Evolutionary conservation across 2,329 filamentous ascomycete genomes (phyloP), one percentile per base, ranked within the genome.

Genomic region (Cylindrodendrum hubeiense): DNA sequence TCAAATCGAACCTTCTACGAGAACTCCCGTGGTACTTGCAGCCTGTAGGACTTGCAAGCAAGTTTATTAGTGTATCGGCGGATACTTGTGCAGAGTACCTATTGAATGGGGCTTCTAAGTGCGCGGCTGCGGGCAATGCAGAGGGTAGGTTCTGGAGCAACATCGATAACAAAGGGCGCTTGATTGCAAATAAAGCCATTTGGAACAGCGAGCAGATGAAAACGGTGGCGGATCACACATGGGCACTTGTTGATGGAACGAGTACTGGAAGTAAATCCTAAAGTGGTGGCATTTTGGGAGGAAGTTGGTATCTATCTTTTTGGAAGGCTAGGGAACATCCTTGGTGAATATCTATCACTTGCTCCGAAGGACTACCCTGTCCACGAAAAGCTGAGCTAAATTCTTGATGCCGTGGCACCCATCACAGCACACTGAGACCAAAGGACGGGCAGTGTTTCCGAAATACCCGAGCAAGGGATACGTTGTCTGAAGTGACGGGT

Each of bases 21-120:
- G 67, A 71, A 2, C 65, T 83, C 1, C 81, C 80, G 0, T 72
- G 71, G 74, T 75, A 76, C 43, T 12, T 77, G 6, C 74, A 74
- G 6, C 21, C 68, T 0, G 24, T 65, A 4, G 30, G 52, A 0
- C 47, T 63, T 7, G 55, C 70, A 0, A 52, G 17, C 5, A 59
- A 50, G 3, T 1, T 80, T 9, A 3, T 79, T 4, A 68, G 56
- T 7, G 66, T 72, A 3, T 69, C 72, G 1, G 54, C 77, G 0
- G 77, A 78, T 0, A 70, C 59, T 1, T 79, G 76, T 51, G 78
- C 76, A 0, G 65, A 73, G 52, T 49, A 71, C 12, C 49, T 80
- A 26, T 30, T 80, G 2, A 68, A 59, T 0, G 78, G 78, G 0
- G 52, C 63, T 0, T 41, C 60, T 4, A 67, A 72, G 7, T 51